phyloP scores from a whole-genome alignment of 2,329 filamentous ascomycete genomes.

The Blastomyces emzantsi region DNA sequence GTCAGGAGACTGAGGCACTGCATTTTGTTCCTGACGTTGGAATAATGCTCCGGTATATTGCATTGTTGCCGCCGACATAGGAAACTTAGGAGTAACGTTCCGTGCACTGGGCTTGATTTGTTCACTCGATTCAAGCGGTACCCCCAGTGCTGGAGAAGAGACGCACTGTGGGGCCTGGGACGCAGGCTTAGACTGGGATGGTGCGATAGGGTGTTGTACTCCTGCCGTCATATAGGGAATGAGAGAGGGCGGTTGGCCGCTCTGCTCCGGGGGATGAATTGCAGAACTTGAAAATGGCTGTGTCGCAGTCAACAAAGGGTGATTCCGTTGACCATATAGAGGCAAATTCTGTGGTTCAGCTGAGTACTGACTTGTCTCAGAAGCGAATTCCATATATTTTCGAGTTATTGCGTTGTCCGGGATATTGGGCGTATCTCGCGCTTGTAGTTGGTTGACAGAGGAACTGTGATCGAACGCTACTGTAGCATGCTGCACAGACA shows the following conservation, averaged over 20 bases:
- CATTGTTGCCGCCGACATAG: conserved; percentile 14
- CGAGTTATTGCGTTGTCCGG: conserved; percentile 1
- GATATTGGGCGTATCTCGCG: conserved; percentile 8
- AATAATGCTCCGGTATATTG: conserved; percentile 14
- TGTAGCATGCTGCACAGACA: not conserved
- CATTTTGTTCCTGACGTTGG: not conserved
- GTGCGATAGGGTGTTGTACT: not conserved
- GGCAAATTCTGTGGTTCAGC: not conserved
- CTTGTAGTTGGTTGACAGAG: not conserved
- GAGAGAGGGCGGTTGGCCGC: not conserved
- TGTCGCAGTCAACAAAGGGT: conserved; percentile 6
- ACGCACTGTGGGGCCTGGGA: not conserved
- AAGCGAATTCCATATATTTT: conserved; percentile 4
- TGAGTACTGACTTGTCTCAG: not conserved
- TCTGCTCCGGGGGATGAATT: not conserved
- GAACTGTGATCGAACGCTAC: too few species aligned
- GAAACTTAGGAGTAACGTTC: conserved; percentile 9
- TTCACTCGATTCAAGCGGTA: not conserved
- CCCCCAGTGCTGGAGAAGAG: not conserved
- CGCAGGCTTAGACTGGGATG: not conserved
- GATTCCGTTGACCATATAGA: not conserved
- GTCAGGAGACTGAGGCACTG: not conserved
- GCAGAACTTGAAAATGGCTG: conserved; percentile 12
- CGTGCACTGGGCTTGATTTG: not conserved
- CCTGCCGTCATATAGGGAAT: too few species aligned